These are phyloP conservation scores for Bertia moriformis DNA, from an alignment of 2,329 filamentous ascomycete species.

Conservation along the genomic window DNA sequence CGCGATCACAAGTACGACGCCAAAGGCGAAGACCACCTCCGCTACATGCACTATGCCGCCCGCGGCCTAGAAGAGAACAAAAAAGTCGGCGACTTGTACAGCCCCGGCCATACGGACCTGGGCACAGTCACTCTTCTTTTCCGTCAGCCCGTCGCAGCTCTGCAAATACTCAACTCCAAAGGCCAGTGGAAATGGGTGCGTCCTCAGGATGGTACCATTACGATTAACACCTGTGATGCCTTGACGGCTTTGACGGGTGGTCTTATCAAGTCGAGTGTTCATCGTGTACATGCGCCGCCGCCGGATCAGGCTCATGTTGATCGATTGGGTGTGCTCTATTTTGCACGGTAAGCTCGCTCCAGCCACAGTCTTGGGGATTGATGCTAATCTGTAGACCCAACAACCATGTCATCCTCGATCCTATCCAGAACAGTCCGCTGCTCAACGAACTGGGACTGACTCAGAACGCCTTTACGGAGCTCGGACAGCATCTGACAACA, in stretches of 20 bases:
- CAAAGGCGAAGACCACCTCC: slow-evolving; percentile 43
- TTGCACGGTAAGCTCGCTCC: slow-evolving; percentile 5
- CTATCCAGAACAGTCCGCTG: slow-evolving; percentile 19
- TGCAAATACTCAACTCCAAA: slow-evolving; percentile 35
- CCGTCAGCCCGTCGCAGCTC: slow-evolving; percentile 38
- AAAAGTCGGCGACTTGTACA: slow-evolving; percentile 25
- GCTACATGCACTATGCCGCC: slow-evolving; percentile 41
- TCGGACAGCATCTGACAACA: slow-evolving; percentile 21
- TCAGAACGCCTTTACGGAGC: slow-evolving; percentile 19
- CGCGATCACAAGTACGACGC: slow-evolving; percentile 40
- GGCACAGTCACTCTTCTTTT: slow-evolving; percentile 41
- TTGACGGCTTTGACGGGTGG: slow-evolving; percentile 31
- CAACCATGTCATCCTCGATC: slow-evolving; percentile 21
- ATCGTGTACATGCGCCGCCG: slow-evolving; percentile 13
- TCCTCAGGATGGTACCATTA: slow-evolving; percentile 31
- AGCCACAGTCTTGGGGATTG: not conserved
- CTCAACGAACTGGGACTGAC: slow-evolving; percentile 19
- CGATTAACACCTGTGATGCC: slow-evolving; percentile 33
- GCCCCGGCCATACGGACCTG: slow-evolving; percentile 37
- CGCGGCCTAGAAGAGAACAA: slow-evolving; percentile 30
- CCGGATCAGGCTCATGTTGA: slow-evolving; percentile 10
- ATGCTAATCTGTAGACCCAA: slow-evolving; percentile 14
- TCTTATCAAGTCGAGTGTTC: slow-evolving; percentile 20
- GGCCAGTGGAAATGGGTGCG: slow-evolving; percentile 33
- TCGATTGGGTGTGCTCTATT: slow-evolving; percentile 10